Conservation (phyloP, 441 rosid species). For the Melastoma candidum region DNA sequence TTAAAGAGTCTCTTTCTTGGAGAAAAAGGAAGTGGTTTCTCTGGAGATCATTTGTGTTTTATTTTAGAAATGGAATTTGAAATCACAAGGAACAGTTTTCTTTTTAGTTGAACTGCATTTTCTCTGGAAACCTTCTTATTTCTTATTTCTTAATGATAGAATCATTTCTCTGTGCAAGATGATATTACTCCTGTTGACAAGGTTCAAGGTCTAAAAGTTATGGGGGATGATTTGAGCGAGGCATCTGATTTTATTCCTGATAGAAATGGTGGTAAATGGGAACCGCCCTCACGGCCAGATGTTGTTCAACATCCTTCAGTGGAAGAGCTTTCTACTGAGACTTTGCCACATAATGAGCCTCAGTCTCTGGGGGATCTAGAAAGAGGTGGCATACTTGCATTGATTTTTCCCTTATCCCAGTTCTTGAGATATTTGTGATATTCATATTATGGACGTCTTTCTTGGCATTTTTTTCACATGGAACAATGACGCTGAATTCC, state of each 20-base stretch:
- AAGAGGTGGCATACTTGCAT: constrained; percentile 9
- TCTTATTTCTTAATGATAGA: not conserved
- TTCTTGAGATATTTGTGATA: not conserved
- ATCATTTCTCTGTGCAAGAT: constrained; percentile 31
- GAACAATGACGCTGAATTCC: too few relatives aligned
- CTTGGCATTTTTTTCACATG: too few relatives aligned
- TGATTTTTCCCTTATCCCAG: not conserved
- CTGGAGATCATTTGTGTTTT: too few relatives aligned
- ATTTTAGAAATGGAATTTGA: too few relatives aligned
- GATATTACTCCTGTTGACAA: constrained; percentile 50
- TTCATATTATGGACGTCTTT: too few relatives aligned
- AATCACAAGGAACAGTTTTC: not conserved
- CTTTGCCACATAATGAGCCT: constrained; percentile 9
- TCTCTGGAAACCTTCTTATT: not conserved
- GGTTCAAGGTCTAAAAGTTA: constrained; percentile 22
- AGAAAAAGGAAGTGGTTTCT: too few relatives aligned
- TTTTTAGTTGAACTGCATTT: constrained; percentile 6
- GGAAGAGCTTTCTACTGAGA: constrained; percentile 9
- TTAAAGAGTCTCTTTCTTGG: too few relatives aligned
- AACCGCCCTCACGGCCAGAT: constrained; percentile 8
- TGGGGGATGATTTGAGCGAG: constrained; percentile 18
- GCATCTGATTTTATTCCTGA: constrained; percentile 14
- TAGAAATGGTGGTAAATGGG: constrained; percentile 19
- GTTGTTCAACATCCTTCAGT: constrained; percentile 18
- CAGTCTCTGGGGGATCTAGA: constrained; percentile 22